Percentiles rank a stretch among this genome's conserved stretches.
phyloP scores from a whole-genome alignment of 495 filamentous ascomycete species.

The Xylaria nigripes region DNA sequence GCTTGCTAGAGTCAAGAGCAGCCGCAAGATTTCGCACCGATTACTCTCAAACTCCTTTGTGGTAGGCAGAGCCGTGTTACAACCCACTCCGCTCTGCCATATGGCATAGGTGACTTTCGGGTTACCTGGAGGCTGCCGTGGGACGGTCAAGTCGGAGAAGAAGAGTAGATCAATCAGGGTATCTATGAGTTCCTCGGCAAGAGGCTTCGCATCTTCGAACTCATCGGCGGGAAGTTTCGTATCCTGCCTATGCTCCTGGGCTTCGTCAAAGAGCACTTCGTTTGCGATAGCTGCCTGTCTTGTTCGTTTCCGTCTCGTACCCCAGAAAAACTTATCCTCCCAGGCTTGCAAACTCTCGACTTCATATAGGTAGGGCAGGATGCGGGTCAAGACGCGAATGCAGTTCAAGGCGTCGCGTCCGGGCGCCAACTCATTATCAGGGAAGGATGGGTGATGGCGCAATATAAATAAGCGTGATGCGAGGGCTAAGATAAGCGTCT shows the following conservation, averaged over 20 bases:
- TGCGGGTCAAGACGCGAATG: slow-evolving; percentile 79
- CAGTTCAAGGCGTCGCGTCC: slow-evolving; percentile 89
- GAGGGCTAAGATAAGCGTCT: slow-evolving; percentile 77
- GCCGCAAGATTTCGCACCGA: slow-evolving; percentile 77
- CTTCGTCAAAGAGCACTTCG: slow-evolving; percentile 84
- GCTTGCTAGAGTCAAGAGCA: slow-evolving; percentile 77
- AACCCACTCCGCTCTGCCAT: slow-evolving; percentile 96
- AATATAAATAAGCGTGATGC: slow-evolving; percentile 73
- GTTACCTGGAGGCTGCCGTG: slow-evolving; percentile 53
- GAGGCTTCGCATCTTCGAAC: slow-evolving; percentile 74
- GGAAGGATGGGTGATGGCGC: slow-evolving; percentile 83
- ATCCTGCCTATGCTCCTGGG: slow-evolving; percentile 43
- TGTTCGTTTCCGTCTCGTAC: slow-evolving; percentile 54
- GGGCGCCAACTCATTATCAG: slow-evolving; percentile 80
- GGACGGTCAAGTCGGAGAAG: slow-evolving; percentile 82
- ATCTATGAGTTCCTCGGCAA: slow-evolving; percentile 91
- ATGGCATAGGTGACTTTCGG: slow-evolving; percentile 86
- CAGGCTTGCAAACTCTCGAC: slow-evolving; percentile 75
- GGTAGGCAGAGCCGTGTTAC: slow-evolving; percentile 79
- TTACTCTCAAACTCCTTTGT: slow-evolving; percentile 89
- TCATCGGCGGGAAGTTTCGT: slow-evolving; percentile 46
- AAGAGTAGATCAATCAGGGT: slow-evolving; percentile 85
- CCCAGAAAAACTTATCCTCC: slow-evolving; percentile 94
- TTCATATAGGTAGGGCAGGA: slow-evolving; percentile 91
- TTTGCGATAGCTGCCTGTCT: slow-evolving; percentile 45